A percentile compares a stretch with the other conserved stretches of the same genome.
Conservation (phyloP, 768 basidiomycete genomes). For the Boletus tylopilopsis region DNA sequence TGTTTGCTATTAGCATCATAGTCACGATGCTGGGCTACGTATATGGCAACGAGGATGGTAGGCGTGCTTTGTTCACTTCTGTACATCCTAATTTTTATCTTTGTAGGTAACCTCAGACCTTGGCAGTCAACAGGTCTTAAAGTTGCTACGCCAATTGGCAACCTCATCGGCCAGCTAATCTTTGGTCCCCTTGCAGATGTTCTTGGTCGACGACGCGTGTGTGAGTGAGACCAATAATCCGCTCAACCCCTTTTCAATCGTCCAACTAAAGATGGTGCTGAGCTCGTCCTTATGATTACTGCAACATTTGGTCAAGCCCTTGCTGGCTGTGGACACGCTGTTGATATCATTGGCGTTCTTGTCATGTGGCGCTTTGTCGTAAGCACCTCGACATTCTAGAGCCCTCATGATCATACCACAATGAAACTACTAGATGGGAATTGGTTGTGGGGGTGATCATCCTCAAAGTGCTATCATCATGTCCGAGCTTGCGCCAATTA, state of each 20-base stretch:
- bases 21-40: constrained; percentile 83
- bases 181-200: constrained; percentile 78
- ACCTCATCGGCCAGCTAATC: constrained; percentile 64
- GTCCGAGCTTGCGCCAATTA: constrained; percentile 81
- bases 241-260: neutral
- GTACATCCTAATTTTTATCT: neutral
- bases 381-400: constrained; percentile 11
- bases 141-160: constrained; percentile 72
- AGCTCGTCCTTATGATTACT: constrained; percentile 72
- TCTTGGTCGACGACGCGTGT: constrained; percentile 75
- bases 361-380: constrained; percentile 81
- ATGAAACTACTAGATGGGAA: constrained; percentile 48
- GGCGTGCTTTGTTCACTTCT: neutral
- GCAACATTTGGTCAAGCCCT: constrained; percentile 78
- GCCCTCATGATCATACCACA: neutral
- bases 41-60: constrained; percentile 43
- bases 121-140: constrained; percentile 78
- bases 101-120: constrained; percentile 32
- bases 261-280: constrained; percentile 39
- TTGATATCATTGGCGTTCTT: constrained; percentile 66
- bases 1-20: constrained; percentile 86
- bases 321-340: constrained; percentile 55
- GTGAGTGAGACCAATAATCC: constrained; percentile 39
- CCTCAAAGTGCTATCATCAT: constrained; percentile 80
- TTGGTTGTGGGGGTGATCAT: constrained; percentile 88